These are phyloP conservation scores for Fraxinus latifolia DNA, from an alignment of 305 asterid species.

Conservation along the genomic window DNA sequence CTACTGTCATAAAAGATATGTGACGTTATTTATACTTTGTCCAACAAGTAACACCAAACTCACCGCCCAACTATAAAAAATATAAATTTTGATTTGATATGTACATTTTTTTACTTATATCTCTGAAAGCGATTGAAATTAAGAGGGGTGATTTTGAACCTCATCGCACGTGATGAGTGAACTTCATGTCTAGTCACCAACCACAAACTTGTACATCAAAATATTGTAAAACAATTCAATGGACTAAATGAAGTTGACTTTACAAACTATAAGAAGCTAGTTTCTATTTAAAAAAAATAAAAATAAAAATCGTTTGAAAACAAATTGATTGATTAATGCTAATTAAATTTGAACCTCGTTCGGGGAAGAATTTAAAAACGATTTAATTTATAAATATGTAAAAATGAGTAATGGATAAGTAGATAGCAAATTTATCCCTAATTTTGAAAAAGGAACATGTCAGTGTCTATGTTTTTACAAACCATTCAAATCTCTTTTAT, in stretches of 20 bases:
- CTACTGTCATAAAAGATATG: constrained; percentile 18
- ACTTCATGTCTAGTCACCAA: constrained; percentile 10
- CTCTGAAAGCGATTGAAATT: constrained; percentile 18
- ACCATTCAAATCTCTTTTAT: neutral
- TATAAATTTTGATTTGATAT: constrained; percentile 13
- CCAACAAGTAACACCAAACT: constrained; percentile 29
- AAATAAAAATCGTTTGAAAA: neutral
- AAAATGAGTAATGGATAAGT: neutral
- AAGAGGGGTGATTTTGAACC: constrained; percentile 26
- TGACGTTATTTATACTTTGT: neutral
- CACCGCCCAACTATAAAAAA: neutral
- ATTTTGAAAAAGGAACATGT: neutral
- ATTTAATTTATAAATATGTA: neutral
- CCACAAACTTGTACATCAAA: constrained; percentile 4
- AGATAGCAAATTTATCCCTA: no score
- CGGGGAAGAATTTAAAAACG: neutral
- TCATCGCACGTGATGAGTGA: neutral
- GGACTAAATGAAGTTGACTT: neutral
- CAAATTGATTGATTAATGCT: neutral
- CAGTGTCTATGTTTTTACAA: neutral
- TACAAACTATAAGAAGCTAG: neutral
- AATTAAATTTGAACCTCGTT: neutral
- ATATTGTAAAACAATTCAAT: neutral
- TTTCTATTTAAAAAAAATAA: neutral
- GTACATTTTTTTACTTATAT: constrained; percentile 9